These are phyloP conservation scores for Fusarium proliferatum DNA, from an alignment of 2,329 filamentous ascomycete species.

Conservation along the genomic window DNA sequence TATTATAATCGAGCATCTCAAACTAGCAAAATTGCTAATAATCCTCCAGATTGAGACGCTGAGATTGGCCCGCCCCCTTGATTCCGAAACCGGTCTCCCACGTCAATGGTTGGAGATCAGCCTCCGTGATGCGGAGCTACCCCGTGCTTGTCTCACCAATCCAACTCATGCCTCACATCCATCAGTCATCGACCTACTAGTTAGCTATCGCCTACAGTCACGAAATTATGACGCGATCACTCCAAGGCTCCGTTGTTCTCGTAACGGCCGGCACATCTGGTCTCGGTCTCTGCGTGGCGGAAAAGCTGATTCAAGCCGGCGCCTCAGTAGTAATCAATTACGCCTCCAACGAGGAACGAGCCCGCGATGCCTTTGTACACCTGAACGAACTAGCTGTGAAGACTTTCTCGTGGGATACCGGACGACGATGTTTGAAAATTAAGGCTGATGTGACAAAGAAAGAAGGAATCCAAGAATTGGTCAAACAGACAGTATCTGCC, in stretches of 20 bases:
- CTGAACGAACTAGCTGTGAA: neutral
- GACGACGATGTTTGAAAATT: neutral
- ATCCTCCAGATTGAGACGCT: fast-evolving
- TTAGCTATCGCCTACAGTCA: no score
- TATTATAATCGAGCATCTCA: fast-evolving
- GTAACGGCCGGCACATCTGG: slow-evolving; percentile 5
- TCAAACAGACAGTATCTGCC: neutral
- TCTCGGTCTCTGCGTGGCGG: neutral
- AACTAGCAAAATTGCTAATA: fast-evolving
- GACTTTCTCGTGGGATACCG: fast-evolving
- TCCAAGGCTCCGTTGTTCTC: neutral
- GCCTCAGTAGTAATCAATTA: slow-evolving; percentile 5
- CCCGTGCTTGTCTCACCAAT: neutral
- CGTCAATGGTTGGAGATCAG: neutral
- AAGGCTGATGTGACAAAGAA: neutral
- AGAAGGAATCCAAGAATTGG: neutral
- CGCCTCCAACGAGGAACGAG: neutral
- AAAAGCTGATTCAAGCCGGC: neutral
- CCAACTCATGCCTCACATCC: neutral
- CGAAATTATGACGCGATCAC: neutral
- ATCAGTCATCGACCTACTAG: neutral
- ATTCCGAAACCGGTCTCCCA: neutral
- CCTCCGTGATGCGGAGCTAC: slow-evolving; percentile 5
- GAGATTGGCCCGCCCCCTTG: no score
- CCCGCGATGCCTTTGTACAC: neutral